phyloP scores from a whole-genome alignment of 805 yeast species.

The Lipomyces japonicus region DNA sequence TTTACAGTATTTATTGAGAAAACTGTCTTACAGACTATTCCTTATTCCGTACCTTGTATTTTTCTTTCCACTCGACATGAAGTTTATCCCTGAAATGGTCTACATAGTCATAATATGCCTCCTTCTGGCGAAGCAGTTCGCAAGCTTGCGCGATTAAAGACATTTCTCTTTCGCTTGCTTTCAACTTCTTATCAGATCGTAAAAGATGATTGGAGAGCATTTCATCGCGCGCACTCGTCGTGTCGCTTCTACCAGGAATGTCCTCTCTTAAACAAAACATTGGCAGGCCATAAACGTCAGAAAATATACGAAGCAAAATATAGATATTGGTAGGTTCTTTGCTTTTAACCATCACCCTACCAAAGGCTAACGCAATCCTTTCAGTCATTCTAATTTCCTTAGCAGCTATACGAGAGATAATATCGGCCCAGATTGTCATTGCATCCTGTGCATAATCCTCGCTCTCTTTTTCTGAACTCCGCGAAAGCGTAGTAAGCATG shows the following conservation, averaged over 20 bases:
- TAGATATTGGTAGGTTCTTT: not conserved
- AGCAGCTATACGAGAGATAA: not conserved
- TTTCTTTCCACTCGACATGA: not conserved
- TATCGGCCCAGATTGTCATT: constrained; percentile 12
- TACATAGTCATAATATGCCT: constrained; percentile 8
- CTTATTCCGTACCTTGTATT: not conserved
- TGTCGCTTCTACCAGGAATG: not conserved
- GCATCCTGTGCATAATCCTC: not conserved
- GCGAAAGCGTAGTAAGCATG: constrained; percentile 9
- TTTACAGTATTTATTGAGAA: no score
- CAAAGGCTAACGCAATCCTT: constrained; percentile 5
- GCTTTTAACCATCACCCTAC: constrained; percentile 12
- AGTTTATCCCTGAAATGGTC: constrained; percentile 1
- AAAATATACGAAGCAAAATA: constrained; percentile 1
- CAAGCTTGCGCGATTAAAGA: constrained; percentile 13
- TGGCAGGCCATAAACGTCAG: constrained; percentile 6
- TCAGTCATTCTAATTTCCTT: not conserved
- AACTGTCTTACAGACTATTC: no score
- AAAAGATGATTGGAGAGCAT: not conserved
- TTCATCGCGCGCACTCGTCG: constrained; percentile 2
- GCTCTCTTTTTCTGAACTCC: constrained; percentile 1
- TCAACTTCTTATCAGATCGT: not conserved
- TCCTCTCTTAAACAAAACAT: not conserved
- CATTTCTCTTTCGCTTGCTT: not conserved
- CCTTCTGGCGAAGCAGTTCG: constrained; percentile 7